A percentile compares a stretch with the other conserved stretches of the same genome.
Evolutionary conservation across 2,329 filamentous ascomycete genomes (phyloP).

Genomic region (Dactylellina leptospora): DNA sequence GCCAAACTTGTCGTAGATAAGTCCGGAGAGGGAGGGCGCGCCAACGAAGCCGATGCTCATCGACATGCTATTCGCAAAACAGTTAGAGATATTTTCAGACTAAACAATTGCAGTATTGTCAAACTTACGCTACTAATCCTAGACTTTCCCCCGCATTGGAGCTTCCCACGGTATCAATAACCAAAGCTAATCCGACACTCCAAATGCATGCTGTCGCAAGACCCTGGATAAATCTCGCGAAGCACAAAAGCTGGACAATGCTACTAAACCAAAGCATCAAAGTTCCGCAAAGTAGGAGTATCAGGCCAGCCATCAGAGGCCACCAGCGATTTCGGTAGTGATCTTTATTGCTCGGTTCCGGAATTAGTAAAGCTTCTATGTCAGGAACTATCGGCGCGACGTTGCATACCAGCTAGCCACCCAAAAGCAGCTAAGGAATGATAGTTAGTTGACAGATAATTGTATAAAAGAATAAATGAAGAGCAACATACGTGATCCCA

Average conservation of each 20-base stretch:
- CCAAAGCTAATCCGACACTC: constrained; percentile 49
- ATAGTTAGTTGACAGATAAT: not conserved
- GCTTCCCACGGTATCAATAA: constrained; percentile 52
- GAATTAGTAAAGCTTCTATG: constrained; percentile 9
- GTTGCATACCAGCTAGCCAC: constrained; percentile 49
- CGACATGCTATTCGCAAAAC: constrained; percentile 19
- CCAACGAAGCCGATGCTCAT: constrained; percentile 52
- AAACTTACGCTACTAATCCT: constrained; percentile 41
- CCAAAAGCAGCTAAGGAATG: constrained; percentile 38
- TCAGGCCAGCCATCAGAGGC: constrained; percentile 44
- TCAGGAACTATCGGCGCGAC: not conserved
- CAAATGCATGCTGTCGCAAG: constrained; percentile 50
- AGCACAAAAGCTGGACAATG: constrained; percentile 29
- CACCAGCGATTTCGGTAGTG: constrained; percentile 47
- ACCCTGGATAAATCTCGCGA: constrained; percentile 51
- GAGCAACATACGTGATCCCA: constrained; percentile 48
- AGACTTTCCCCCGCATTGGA: constrained; percentile 50
- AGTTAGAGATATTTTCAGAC: not conserved
- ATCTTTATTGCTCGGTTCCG: constrained; percentile 9
- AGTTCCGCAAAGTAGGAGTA: constrained; percentile 35
- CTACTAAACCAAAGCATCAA: constrained; percentile 49
- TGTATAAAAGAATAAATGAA: too few relatives aligned
- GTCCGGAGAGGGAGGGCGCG: constrained; percentile 40
- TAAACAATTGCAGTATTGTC: not conserved
- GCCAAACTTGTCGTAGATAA: constrained; percentile 46